Evolutionary conservation across 139 green algal species (phyloP).

Genomic region (Micromonas pusilla): DNA sequence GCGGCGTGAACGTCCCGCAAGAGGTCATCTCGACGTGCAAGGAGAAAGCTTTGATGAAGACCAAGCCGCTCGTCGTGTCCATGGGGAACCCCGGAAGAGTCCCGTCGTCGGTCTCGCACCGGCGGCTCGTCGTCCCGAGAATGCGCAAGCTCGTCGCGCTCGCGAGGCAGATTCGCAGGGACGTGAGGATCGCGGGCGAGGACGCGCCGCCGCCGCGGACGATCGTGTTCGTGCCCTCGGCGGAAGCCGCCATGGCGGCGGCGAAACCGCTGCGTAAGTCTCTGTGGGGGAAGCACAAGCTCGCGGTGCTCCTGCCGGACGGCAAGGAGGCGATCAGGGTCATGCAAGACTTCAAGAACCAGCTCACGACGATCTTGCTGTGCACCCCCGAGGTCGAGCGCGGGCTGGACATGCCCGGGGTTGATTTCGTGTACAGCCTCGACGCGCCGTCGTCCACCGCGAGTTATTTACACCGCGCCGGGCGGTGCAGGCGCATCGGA

Average conservation of each 20-base stretch:
- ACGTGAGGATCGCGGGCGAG: neutral
- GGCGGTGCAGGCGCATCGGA: slow-evolving; percentile 11
- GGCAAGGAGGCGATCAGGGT: neutral
- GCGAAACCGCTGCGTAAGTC: slow-evolving; percentile 10
- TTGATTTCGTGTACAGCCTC: neutral
- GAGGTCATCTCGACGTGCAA: too few species aligned
- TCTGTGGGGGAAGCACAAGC: slow-evolving; percentile 17
- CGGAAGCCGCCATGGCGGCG: neutral
- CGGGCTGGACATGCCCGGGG: neutral
- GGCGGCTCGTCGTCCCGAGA: neutral
- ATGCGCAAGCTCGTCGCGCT: slow-evolving; percentile 21
- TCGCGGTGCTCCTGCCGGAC: slow-evolving; percentile 12
- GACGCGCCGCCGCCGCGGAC: slow-evolving; percentile 17
- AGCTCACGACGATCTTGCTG: neutral
- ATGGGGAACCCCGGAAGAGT: neutral
- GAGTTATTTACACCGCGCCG: slow-evolving; percentile 18
- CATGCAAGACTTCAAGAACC: slow-evolving; percentile 20
- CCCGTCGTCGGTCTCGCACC: neutral
- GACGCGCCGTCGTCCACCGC: neutral
- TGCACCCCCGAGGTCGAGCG: slow-evolving; percentile 5
- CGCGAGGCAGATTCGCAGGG: slow-evolving; percentile 7
- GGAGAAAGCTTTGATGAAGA: neutral
- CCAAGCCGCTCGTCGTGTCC: neutral
- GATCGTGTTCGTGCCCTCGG: slow-evolving; percentile 6
- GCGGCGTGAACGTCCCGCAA: neutral